These are phyloP conservation scores for Claviceps maximensis DNA, from an alignment of 2,329 filamentous ascomycete species.

Conservation along the genomic window DNA sequence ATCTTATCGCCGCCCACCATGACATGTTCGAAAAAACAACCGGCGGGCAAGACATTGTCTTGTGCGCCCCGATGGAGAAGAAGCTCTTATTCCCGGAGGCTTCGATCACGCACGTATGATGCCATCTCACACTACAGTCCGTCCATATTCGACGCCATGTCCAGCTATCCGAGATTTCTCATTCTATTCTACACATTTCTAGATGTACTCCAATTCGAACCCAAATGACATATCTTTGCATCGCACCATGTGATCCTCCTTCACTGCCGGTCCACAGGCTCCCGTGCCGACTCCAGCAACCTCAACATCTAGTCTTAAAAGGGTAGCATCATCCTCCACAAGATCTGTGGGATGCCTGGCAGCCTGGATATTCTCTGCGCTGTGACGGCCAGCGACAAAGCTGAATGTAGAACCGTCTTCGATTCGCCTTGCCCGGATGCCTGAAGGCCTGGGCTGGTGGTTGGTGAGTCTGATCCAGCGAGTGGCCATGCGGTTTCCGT, in stretches of 20 bases:
- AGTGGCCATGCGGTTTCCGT: conserved; percentile 48
- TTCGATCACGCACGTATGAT: too few relatives aligned
- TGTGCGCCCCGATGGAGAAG: too few relatives aligned
- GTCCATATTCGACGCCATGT: too few relatives aligned
- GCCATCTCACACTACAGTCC: too few relatives aligned
- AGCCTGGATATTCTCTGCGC: conserved; percentile 36
- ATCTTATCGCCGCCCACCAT: neutral
- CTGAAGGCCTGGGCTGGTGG: conserved; percentile 1
- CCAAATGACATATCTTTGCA: conserved; percentile 27
- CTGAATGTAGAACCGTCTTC: conserved; percentile 21
- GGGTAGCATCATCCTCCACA: conserved; percentile 30
- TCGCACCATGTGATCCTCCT: conserved; percentile 30
- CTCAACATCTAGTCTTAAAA: conserved; percentile 28
- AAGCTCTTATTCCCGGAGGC: too few relatives aligned
- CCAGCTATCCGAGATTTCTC: neutral
- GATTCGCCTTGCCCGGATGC: conserved; percentile 12
- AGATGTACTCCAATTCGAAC: conserved; percentile 24
- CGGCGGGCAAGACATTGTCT: too few relatives aligned
- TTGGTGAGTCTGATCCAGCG: conserved; percentile 36
- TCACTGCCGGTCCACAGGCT: conserved; percentile 34
- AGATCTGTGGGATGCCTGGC: conserved; percentile 54
- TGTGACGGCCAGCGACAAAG: conserved; percentile 44
- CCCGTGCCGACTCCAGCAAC: conserved; percentile 37
- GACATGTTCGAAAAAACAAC: too few relatives aligned
- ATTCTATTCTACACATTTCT: neutral